These are phyloP conservation scores for Pichia californica DNA, from an alignment of 805 yeast species.

Conservation along the genomic window DNA sequence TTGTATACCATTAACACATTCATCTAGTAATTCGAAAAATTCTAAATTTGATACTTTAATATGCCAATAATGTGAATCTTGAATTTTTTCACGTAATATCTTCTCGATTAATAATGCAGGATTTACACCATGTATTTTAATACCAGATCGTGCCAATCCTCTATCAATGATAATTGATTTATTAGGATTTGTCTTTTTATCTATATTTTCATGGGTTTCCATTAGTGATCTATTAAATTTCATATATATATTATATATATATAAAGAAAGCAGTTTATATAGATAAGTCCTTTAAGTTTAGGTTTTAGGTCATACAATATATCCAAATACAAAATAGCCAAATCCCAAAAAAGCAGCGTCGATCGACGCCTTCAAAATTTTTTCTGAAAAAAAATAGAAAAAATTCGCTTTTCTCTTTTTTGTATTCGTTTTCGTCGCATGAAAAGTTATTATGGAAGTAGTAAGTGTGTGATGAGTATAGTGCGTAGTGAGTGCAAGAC, in stretches of 20 bases:
- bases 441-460: neutral
- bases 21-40: slow-evolving; percentile 39
- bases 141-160: slow-evolving; percentile 26
- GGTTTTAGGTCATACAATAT: too few relatives aligned
- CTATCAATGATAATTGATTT: slow-evolving; percentile 27
- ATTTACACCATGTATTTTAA: slow-evolving; percentile 37
- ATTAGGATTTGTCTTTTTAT: neutral
- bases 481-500: too few relatives aligned
- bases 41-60: slow-evolving; percentile 45
- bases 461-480: too few relatives aligned
- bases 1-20: slow-evolving; percentile 30
- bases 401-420: neutral
- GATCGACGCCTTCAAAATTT: neutral
- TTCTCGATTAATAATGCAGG: slow-evolving; percentile 50
- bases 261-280: too few relatives aligned
- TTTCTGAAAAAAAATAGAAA: neutral
- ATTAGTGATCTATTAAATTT: neutral
- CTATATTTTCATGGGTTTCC: neutral
- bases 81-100: slow-evolving; percentile 49
- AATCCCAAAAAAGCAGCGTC: too few relatives aligned
- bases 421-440: slow-evolving; percentile 6
- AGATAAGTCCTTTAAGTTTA: too few relatives aligned
- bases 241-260: too few relatives aligned
- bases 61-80: slow-evolving; percentile 54
- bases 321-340: too few relatives aligned